Evolutionary conservation across 2,329 filamentous ascomycete genomes (phyloP).

Genomic region (Botrytis sinoallii): DNA sequence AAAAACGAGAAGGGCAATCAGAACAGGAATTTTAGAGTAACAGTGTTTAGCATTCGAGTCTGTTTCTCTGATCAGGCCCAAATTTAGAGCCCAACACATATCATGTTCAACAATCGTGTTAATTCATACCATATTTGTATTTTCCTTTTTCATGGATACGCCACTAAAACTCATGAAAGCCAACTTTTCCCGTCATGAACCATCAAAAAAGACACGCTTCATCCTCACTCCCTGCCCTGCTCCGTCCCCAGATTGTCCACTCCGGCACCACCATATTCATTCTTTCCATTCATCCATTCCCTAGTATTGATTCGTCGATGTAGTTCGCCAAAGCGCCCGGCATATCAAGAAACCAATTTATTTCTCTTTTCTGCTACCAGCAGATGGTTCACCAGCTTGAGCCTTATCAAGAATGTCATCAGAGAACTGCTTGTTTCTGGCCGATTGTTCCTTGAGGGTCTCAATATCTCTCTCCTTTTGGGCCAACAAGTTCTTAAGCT

Average conservation of each 20-base stretch:
- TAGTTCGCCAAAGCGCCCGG: background rate
- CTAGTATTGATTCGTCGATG: background rate
- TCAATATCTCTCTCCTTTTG: conserved; percentile 80
- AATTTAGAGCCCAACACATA: background rate
- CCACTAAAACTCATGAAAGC: conserved; percentile 4
- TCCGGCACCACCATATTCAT: background rate
- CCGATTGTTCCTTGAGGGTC: conserved; percentile 25
- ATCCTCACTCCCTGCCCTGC: background rate
- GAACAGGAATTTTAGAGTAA: no score
- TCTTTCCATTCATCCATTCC: background rate
- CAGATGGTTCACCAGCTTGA: conserved; percentile 10
- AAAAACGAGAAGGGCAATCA: background rate
- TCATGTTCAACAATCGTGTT: background rate
- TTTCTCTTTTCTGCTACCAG: conserved; percentile 12
- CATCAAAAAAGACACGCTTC: background rate
- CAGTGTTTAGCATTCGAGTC: background rate
- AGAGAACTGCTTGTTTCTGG: conserved; percentile 52
- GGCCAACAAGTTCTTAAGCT: conserved; percentile 62
- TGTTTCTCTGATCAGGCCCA: background rate
- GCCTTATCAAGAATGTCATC: conserved; percentile 11
- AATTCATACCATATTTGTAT: background rate
- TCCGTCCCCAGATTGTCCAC: background rate
- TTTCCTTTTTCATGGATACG: conserved; percentile 3
- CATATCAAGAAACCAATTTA: background rate
- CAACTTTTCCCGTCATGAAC: background rate